Percentiles rank a stretch among this genome's conserved stretches.
Evolutionary conservation across 2,329 filamentous ascomycete species (phyloP).

Genomic region (Cercospora sp.): DNA sequence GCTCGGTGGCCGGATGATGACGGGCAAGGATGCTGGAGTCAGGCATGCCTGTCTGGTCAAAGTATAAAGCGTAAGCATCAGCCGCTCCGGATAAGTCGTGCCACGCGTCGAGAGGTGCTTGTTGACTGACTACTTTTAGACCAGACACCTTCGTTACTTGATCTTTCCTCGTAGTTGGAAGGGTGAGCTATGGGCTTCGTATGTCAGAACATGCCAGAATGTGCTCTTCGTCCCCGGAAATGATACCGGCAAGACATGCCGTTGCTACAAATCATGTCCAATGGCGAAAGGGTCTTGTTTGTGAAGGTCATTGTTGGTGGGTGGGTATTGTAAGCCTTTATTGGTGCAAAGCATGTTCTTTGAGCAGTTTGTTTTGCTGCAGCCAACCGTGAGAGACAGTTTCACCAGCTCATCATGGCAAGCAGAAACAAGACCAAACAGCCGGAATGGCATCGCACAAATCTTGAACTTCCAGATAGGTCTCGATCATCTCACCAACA

Average conservation of each 20-base stretch:
- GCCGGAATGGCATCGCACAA: not conserved
- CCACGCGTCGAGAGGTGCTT: not conserved
- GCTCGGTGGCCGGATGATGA: not conserved
- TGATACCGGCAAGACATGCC: not conserved
- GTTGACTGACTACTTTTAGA: not conserved
- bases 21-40: not conserved
- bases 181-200: not conserved
- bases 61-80: not conserved
- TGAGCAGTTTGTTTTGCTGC: not conserved
- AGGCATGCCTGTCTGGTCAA: constrained; percentile 1
- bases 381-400: not conserved
- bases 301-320: not conserved
- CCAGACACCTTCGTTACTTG: too few relatives aligned
- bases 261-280: not conserved
- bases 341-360: not conserved
- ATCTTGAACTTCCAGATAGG: not conserved
- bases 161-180: not conserved
- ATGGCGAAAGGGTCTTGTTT: not conserved
- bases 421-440: not conserved
- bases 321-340: not conserved
- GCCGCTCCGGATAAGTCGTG: not conserved
- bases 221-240: not conserved
- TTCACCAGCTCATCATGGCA: not conserved
- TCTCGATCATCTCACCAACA: not conserved
- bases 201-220: not conserved